phyloP scores from a whole-genome alignment of 2,329 filamentous ascomycete species.

The Hymenoscyphus occultus region DNA sequence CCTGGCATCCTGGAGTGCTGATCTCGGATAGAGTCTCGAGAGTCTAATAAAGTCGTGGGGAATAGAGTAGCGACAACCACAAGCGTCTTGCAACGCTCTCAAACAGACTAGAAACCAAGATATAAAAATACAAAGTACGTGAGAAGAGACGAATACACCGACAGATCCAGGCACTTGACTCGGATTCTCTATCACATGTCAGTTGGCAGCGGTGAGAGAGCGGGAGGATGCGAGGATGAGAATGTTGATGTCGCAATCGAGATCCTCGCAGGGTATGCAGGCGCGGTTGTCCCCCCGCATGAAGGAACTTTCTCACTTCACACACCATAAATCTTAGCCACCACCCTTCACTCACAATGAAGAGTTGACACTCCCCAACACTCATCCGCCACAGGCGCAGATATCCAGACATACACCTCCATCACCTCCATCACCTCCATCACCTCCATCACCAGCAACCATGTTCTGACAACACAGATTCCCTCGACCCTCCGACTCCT shows the following conservation, averaged over 20 bases:
- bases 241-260: no score
- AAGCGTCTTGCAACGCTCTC: neutral
- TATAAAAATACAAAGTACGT: no score
- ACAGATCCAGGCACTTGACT: no score
- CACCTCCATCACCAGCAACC: neutral
- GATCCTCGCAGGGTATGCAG: no score
- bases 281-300: no score
- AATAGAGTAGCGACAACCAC: neutral
- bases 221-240: no score
- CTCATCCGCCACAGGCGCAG: neutral
- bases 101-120: neutral
- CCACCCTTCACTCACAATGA: neutral
- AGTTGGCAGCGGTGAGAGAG: no score
- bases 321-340: neutral
- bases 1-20: neutral
- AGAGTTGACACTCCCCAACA: neutral
- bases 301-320: neutral
- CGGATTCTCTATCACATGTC: no score
- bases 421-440: neutral
- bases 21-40: neutral
- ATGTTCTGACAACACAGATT: slow-evolving; percentile 1
- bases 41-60: neutral
- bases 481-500: neutral
- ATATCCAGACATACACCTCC: neutral
- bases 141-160: no score